Base-by-base conservation (phyloP, 805 yeast genomes). In the Cyberlindnera lachancei region DNA sequence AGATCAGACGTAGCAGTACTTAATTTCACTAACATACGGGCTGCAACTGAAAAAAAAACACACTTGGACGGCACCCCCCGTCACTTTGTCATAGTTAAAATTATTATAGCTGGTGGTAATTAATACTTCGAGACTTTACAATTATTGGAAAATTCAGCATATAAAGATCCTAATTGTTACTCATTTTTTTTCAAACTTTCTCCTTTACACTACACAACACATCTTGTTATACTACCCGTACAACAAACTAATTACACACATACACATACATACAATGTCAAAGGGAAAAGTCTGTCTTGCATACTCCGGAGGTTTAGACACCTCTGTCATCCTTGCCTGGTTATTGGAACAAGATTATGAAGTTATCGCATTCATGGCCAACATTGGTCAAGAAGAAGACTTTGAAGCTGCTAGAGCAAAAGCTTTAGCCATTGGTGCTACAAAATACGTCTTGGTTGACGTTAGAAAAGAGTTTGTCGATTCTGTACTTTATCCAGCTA, bases 211-310 rank as follows among this genome's bases (percentile, higher is more conserved):
- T n/a, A n/a, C n/a, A n/a, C n/a, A n/a, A n/a, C n/a, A n/a, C n/a
- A n/a, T n/a, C n/a, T n/a, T n/a, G n/a, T n/a, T n/a, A n/a, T n/a
- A n/a, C n/a, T n/a, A n/a, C n/a, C n/a, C n/a, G n/a, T n/a, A n/a
- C n/a, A n/a, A n/a, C 22, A 18, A 23, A 22, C 31, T 14, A 12
- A 7, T 18, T 14, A 17, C 15, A 13, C 25, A 16, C 18, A n/a
- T 9, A 11, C 29, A 18, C 20, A 17, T 16, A 15, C 17, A 5
- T 33, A 44, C 25, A 53, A 88, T 88, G 96, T 80, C 95, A 31
- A 90, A 92, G 65, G 98, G 98, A 58, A 90, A 90, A 69, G 98
- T 92, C 61, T 92, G 98, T 75, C 76, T 92, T 61, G 98, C 98
- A 35, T 92, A 92, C 70, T 92, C 97, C 31, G 98, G 98, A 54